Base-by-base conservation (phyloP, 345 rosid species). In the Hevea brasiliensis region DNA sequence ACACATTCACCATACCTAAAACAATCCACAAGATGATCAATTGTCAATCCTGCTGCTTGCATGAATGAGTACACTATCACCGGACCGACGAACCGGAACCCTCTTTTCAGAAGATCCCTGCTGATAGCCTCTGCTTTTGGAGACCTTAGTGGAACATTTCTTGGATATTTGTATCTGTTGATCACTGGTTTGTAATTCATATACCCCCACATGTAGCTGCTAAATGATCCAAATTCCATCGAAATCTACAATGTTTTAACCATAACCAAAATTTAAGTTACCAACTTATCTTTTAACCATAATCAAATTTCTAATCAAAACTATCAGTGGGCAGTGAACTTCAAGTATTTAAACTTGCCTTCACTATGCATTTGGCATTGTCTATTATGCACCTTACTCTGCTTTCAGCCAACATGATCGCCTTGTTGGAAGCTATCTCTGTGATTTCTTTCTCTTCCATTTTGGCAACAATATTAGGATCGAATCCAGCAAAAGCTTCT, bases 11-110 rank as follows among this genome's bases (percentile, higher is more conserved):
- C 65, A 47, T 90, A 86, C 77, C 99, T 83, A 74, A 81, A 95
- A 72, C 98, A 92, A 77, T 92, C 94, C 8, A 91, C 89, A 15
- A 92, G 90, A 74, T 95, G 99, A 69, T 92, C 99, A 3, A 92
- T 92, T 0, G 94, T 88, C 70, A 92, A 51, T 23, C 99, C 99
- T 4, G 98, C 97, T 10, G 96, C 98, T 55, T 95, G 98, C 94
- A 92, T 90, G 81, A 95, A 95, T 12, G 97, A 95, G 61, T 87
- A 87, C 65, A 95, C 88, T 1, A 95, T 95, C 78, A 95, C 99
- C 8, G 99, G 99, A 26, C 99, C 99, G 0, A 89, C 98, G 2
- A 91, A 84, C 57, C 99, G 79, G 74, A 95, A 95, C 26, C 99
- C 99, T 11, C 88, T 75, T 82, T 80, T 95, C 77, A 87, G 71